A percentile compares a stretch with the other conserved stretches of the same genome.
These are phyloP conservation scores for Sisymbrium irio DNA, from an alignment of 345 rosid species.

Conservation along the genomic window DNA sequence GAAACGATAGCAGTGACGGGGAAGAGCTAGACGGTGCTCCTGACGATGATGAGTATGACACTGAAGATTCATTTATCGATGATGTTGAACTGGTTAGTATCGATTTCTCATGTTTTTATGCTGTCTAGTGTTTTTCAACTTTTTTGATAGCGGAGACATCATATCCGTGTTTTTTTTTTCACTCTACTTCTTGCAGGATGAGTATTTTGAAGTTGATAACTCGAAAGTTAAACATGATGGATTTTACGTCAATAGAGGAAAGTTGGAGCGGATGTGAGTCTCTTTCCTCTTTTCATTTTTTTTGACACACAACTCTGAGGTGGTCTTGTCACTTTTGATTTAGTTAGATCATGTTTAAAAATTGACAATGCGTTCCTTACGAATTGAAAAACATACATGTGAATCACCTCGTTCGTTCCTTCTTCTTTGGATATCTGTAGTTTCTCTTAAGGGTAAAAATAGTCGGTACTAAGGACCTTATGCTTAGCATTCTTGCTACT, in stretches of 20 bases:
- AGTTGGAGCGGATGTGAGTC: slow-evolving; percentile 84
- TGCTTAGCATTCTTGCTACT: slow-evolving; percentile 5
- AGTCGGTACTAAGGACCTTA: not conserved
- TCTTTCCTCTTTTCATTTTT: slow-evolving; percentile 2
- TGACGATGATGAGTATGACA: slow-evolving; percentile 94
- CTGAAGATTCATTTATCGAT: slow-evolving; percentile 96
- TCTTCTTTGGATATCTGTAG: slow-evolving; percentile 6
- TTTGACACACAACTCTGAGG: not conserved
- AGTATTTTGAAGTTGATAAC: slow-evolving; percentile 95
- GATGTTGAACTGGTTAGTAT: slow-evolving; percentile 86
- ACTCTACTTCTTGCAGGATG: slow-evolving; percentile 60
- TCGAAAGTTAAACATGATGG: slow-evolving; percentile 88
- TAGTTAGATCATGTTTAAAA: slow-evolving; percentile 7
- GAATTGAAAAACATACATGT: not conserved
- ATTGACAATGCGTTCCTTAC: not conserved
- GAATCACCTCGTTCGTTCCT: not conserved
- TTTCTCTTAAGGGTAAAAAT: not conserved
- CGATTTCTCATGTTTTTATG: not conserved
- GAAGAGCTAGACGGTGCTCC: slow-evolving; percentile 85
- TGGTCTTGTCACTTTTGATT: not conserved
- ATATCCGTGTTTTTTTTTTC: not conserved
- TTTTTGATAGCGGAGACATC: not conserved
- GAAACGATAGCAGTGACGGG: slow-evolving; percentile 93
- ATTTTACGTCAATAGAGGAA: slow-evolving; percentile 92
- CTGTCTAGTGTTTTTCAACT: not conserved